phyloP scores from a whole-genome alignment of 2,329 filamentous ascomycete genomes.

The Beauveria varroae region DNA sequence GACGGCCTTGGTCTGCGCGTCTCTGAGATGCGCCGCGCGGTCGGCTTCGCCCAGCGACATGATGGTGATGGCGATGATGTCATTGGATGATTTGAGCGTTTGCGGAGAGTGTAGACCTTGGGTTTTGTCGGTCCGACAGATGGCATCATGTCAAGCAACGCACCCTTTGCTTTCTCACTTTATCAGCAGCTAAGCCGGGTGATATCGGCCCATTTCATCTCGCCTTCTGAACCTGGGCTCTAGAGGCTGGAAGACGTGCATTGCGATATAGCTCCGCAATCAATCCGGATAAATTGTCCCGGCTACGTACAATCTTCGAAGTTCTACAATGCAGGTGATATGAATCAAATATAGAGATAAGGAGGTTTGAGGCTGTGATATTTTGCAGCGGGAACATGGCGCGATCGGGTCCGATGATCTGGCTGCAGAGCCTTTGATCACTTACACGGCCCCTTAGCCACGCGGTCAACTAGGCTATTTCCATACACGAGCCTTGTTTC shows the following conservation, averaged over 20 bases:
- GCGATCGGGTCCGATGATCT: neutral
- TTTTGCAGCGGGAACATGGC: neutral
- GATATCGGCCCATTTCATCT: neutral
- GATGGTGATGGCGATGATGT: neutral
- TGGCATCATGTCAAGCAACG: neutral
- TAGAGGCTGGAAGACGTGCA: no score
- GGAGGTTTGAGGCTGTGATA: no score
- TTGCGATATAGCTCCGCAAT: no score
- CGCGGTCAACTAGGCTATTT: no score
- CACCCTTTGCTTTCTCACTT: neutral
- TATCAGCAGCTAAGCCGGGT: neutral
- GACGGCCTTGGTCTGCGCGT: slow-evolving; percentile 39
- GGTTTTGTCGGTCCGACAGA: neutral
- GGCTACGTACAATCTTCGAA: neutral
- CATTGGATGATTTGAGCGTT: neutral
- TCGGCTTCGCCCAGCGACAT: slow-evolving; percentile 10
- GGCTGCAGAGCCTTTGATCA: neutral
- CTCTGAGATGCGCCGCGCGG: slow-evolving; percentile 30
- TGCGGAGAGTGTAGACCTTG: neutral
- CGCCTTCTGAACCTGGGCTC: no score
- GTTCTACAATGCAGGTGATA: neutral
- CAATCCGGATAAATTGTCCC: neutral
- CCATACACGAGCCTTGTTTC: neutral
- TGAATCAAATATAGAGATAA: neutral
- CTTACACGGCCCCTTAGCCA: no score